Base-by-base conservation (phyloP, 1,139 yeast species). In the Lizanozyma gosingica region DNA sequence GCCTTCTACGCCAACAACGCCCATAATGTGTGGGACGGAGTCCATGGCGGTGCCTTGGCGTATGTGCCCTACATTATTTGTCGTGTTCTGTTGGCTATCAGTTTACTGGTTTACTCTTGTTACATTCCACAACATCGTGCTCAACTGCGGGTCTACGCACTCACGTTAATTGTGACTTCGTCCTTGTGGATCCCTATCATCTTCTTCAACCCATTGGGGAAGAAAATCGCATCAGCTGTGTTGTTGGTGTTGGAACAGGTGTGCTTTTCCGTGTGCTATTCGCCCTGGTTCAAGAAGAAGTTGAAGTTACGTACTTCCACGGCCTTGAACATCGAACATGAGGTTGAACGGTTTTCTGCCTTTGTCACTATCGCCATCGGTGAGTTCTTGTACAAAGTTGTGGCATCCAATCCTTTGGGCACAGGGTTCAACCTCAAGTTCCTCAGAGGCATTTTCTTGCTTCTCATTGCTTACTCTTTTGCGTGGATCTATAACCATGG, bases 281-380 rank as follows among this genome's bases (percentile, higher is more conserved):
- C 73, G 47, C 83, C 83, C 2, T 51, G 54, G 53, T 57, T 67
- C 41, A 78, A 77, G 50, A 62, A 53, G 38, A 15, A 57, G 17
- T 43, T 78, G 48, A 56, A 61, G 4, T 52, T 73, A 39, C 67
- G 65, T 11, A 68, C 65, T 42, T 71, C 81, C 4, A 78, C 86
- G 0, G 85, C 85, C 0, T 56, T 78, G 43, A 79, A 78, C 50
- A 75, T 80, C 43, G 84, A 79, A 50, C 85, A 80, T 50, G 84
- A 78, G 50, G 82, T 76, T 16, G 86, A 80, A 53, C 57, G 86
- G 42, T 70, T 68, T 50, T 67, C 71, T 2, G 74, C 78, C 0
- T 79, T 80, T 52, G 79, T 68, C 40, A 73, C 80, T 46, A 78
- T 80, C 58, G 83, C 83, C 4, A 65, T 80, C 48, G 86, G 86